Base-by-base conservation (phyloP, 2,329 filamentous ascomycete genomes). In the Mycosphaerella arachidis region DNA sequence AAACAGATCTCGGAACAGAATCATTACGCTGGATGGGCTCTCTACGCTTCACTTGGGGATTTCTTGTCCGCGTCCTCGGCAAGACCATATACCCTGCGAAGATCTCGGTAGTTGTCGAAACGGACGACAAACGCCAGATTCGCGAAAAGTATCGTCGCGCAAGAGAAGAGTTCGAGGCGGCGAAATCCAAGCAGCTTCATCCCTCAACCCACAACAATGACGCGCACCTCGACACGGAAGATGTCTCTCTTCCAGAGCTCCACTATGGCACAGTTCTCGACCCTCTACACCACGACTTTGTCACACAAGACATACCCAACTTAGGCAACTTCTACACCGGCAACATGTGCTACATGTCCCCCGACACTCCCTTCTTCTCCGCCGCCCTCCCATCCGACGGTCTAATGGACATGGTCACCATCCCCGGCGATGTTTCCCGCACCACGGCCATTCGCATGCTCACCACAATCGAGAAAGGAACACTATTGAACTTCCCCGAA, bases 311-410 rank as follows among this genome's bases (percentile, higher is more conserved):
- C 0, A 84, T 89, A 63, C 86, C 94, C 63, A 90, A 88, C 31
- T 79, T 99, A 57, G 92, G 92, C 51, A 97, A 91, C 70, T 96
- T 99, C 73, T 97, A 95, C 76, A 90, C 88, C 33, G 94, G 94
- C 63, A 99, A 97, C 73, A 95, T 97, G 88, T 86, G 89, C 27
- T 95, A 89, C 75, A 93, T 99, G 91, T 87, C 92, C 0, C 83
- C 91, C 12, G 88, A 93, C 65, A 83, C 87, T 60, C 91, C 92
- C 70, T 96, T 97, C 78, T 99, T 96, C 81, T 81, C 91, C 29
- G 88, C 90, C 1, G 84, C 93, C 0, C 82, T 93, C 8, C 89
- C 92, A 13, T 86, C 86, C 48, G 94, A 99, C 70, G 94, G 93
- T 10, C 82, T 88, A 63, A 85, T 96, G 77, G 94, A 99, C 73